These are phyloP conservation scores for Pyrenochaeta sp. DNA, from an alignment of 2,329 filamentous ascomycete genomes.

Conservation along the genomic window DNA sequence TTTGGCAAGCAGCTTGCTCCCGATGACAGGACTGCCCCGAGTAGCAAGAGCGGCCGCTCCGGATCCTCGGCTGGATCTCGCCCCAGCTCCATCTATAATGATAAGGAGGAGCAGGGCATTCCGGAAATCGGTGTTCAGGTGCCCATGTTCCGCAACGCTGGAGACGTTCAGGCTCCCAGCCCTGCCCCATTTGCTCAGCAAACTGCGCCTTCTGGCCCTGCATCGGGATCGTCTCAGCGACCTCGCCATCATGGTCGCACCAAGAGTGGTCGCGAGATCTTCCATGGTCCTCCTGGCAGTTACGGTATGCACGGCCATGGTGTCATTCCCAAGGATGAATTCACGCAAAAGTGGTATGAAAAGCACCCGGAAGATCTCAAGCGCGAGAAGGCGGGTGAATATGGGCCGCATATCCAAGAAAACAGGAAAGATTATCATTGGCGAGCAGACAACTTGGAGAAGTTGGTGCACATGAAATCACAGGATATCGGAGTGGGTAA, in stretches of 20 bases:
- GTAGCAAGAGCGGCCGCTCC: slow-evolving; percentile 35
- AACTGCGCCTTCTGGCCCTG: slow-evolving; percentile 53
- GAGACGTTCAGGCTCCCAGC: slow-evolving; percentile 94
- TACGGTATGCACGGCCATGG: slow-evolving; percentile 94
- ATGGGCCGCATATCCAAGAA: slow-evolving; percentile 65
- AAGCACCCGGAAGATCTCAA: slow-evolving; percentile 84
- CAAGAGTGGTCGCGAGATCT: slow-evolving; percentile 74
- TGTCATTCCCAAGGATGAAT: slow-evolving; percentile 75
- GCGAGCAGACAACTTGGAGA: slow-evolving; percentile 89
- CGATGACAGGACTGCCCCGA: slow-evolving; percentile 36
- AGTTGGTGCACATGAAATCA: slow-evolving; percentile 76
- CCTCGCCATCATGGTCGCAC: slow-evolving; percentile 70
- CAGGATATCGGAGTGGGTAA: slow-evolving; percentile 62
- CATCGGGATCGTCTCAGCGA: no score
- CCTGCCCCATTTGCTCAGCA: slow-evolving; percentile 66
- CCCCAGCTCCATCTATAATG: slow-evolving; percentile 62
- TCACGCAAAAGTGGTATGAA: slow-evolving; percentile 90
- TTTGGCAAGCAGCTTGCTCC: slow-evolving; percentile 69
- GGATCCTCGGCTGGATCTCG: slow-evolving; percentile 52
- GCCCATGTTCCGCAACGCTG: slow-evolving; percentile 90
- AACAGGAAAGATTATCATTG: slow-evolving; percentile 78
- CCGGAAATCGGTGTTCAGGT: slow-evolving; percentile 92
- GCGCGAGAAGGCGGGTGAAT: slow-evolving; percentile 75
- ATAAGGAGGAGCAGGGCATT: slow-evolving; percentile 81
- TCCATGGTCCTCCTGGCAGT: slow-evolving; percentile 80